These are phyloP conservation scores for Heterobasidion irregulare DNA, from an alignment of 1,284 basidiomycete species.

Conservation along the genomic window DNA sequence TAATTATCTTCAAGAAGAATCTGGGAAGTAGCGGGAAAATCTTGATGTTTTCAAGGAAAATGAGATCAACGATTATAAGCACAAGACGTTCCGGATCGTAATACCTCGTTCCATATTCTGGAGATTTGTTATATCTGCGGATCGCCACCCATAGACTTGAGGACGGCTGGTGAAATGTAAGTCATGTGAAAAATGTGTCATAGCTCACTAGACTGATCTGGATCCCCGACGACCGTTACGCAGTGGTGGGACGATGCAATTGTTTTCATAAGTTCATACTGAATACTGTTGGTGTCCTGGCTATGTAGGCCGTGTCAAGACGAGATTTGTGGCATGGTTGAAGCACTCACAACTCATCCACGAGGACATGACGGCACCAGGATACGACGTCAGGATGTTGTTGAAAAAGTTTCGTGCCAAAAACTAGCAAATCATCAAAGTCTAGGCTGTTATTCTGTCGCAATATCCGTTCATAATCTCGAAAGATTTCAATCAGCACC, in stretches of 20 bases:
- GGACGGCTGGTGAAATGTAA: background rate
- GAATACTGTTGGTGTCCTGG: constrained; percentile 84
- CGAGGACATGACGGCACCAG: constrained; percentile 74
- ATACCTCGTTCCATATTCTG: constrained; percentile 65
- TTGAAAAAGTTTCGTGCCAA: constrained; percentile 68
- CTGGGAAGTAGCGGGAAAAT: constrained; percentile 58
- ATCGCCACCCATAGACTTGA: constrained; percentile 82
- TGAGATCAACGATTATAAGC: background rate
- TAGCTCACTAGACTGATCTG: constrained; percentile 77
- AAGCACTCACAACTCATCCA: constrained; percentile 78
- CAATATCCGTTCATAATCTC: constrained; percentile 62
- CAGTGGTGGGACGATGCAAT: constrained; percentile 51
- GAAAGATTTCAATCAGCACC: constrained; percentile 51
- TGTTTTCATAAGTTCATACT: constrained; percentile 79
- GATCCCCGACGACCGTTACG: constrained; percentile 86
- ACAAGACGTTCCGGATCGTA: background rate
- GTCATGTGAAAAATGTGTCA: background rate
- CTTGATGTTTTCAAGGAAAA: constrained; percentile 24
- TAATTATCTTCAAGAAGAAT: constrained; percentile 86
- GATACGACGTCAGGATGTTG: constrained; percentile 42
- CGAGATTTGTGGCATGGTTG: background rate
- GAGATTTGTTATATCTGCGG: constrained; percentile 78
- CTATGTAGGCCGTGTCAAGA: constrained; percentile 23
- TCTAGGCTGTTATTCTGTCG: constrained; percentile 69
- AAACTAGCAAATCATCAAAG: constrained; percentile 84